Conservation (phyloP, 352 stramenopile species). For the Lagenidium giganteum region DNA sequence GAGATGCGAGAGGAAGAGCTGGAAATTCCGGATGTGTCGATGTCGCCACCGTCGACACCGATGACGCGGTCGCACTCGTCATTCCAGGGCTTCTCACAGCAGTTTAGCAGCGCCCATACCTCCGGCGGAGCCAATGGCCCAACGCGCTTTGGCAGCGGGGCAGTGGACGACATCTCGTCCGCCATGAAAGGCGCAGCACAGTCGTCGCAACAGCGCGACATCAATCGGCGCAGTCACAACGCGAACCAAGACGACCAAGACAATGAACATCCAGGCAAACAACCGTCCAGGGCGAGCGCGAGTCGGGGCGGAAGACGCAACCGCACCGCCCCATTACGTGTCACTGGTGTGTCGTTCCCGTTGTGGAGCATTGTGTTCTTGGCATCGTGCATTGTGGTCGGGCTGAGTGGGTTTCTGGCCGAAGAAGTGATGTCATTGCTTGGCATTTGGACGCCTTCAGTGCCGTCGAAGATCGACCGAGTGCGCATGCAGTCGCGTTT, state of each 20-base stretch:
- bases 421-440: conserved; percentile 28
- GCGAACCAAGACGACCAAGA: background rate
- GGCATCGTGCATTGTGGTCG: conserved; percentile 29
- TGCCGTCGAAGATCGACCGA: conserved; percentile 30
- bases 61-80: background rate
- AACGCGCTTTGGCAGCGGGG: too few species aligned
- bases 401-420: conserved; percentile 45
- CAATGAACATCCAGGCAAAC: background rate
- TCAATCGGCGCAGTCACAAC: background rate
- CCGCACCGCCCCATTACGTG: too few species aligned
- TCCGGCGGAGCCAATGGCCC: too few species aligned
- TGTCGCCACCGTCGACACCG: conserved; percentile 20
- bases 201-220: background rate
- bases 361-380: conserved; percentile 42
- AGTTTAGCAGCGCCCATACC: too few species aligned
- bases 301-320: background rate
- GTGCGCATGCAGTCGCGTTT: conserved; percentile 41
- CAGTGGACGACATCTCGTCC: too few species aligned
- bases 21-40: conserved; percentile 20
- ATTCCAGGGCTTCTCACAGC: too few species aligned
- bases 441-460: background rate
- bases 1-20: conserved; percentile 3
- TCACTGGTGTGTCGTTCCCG: conserved; percentile 22
- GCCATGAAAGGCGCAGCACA: too few species aligned
- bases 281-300: too few species aligned